A percentile compares a stretch with the other conserved stretches of the same genome.
These are phyloP conservation scores for Sporobolomyces pararoseus DNA, from an alignment of 768 basidiomycete species.

Conservation along the genomic window DNA sequence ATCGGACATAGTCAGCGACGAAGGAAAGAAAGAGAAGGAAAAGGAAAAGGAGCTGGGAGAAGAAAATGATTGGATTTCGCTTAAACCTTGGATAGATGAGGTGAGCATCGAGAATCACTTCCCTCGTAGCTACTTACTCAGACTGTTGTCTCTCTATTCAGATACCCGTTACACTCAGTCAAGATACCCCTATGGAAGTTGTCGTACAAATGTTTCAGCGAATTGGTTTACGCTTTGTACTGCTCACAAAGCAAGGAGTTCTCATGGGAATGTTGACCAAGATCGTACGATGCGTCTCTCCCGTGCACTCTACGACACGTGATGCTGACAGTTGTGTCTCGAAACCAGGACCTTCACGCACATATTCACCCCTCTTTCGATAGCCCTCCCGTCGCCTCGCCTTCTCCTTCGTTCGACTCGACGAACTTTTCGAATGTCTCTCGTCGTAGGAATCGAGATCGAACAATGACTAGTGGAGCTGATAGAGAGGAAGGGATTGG, in stretches of 20 bases:
- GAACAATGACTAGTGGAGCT: neutral
- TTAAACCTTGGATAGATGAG: conserved; percentile 42
- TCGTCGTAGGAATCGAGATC: neutral
- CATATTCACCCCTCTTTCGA: conserved; percentile 34
- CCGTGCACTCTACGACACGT: neutral
- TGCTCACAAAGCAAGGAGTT: conserved; percentile 32
- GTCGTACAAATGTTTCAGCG: conserved; percentile 45
- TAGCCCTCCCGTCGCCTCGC: neutral
- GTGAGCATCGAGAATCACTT: conserved; percentile 25
- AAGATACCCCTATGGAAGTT: conserved; percentile 42
- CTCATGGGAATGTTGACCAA: conserved; percentile 40
- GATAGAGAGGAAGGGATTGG: conserved; percentile 14
- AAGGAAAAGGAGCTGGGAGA: neutral
- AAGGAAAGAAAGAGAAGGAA: neutral
- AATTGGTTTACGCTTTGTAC: conserved; percentile 37
- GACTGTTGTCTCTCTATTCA: too few species aligned
- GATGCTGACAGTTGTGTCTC: neutral
- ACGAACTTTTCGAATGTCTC: neutral
- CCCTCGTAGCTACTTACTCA: too few species aligned
- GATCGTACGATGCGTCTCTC: conserved; percentile 17
- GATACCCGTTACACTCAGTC: conserved; percentile 38
- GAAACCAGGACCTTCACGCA: conserved; percentile 31
- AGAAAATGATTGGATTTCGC: conserved; percentile 18
- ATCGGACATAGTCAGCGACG: neutral
- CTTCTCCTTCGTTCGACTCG: neutral